Conservation (phyloP, 805 yeast species). For the Priceomyces haplophilus region DNA sequence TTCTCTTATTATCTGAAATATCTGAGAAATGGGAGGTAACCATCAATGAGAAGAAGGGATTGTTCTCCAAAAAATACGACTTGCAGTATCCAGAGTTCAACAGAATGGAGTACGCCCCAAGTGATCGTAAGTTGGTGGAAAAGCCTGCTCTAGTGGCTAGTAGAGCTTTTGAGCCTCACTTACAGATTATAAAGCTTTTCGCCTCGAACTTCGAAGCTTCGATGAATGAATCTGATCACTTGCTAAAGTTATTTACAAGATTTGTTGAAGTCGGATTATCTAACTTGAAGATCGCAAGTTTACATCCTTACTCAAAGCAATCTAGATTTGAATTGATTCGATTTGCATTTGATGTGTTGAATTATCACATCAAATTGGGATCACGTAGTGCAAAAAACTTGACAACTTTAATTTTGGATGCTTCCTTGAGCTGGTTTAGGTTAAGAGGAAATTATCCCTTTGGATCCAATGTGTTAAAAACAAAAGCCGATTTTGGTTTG, state of each 20-base stretch:
- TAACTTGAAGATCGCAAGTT: slow-evolving; percentile 55
- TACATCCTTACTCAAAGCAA: slow-evolving; percentile 78
- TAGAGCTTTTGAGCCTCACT: slow-evolving; percentile 61
- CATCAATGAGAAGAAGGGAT: slow-evolving; percentile 56
- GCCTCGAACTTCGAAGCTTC: slow-evolving; percentile 79
- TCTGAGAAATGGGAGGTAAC: slow-evolving; percentile 66
- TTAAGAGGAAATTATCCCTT: slow-evolving; percentile 66
- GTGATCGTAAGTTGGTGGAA: slow-evolving; percentile 58
- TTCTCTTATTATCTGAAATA: slow-evolving; percentile 65
- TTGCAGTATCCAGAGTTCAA: slow-evolving; percentile 56
- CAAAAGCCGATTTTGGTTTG: slow-evolving; percentile 63
- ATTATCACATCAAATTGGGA: slow-evolving; percentile 49
- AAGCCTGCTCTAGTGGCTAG: slow-evolving; percentile 50
- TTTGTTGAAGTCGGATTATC: slow-evolving; percentile 55
- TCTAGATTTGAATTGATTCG: slow-evolving; percentile 70
- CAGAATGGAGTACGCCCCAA: slow-evolving; percentile 87
- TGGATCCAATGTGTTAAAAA: slow-evolving; percentile 75
- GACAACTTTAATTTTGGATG: slow-evolving; percentile 54
- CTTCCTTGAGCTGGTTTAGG: slow-evolving; percentile 77
- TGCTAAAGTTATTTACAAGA: slow-evolving; percentile 65
- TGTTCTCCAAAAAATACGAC: slow-evolving; percentile 60
- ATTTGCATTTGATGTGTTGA: slow-evolving; percentile 64
- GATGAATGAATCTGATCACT: slow-evolving; percentile 64
- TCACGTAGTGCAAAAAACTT: slow-evolving; percentile 46
- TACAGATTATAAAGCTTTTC: slow-evolving; percentile 62